Conservation (phyloP, 1,139 yeast genomes). For the Geotrichum australiense region DNA sequence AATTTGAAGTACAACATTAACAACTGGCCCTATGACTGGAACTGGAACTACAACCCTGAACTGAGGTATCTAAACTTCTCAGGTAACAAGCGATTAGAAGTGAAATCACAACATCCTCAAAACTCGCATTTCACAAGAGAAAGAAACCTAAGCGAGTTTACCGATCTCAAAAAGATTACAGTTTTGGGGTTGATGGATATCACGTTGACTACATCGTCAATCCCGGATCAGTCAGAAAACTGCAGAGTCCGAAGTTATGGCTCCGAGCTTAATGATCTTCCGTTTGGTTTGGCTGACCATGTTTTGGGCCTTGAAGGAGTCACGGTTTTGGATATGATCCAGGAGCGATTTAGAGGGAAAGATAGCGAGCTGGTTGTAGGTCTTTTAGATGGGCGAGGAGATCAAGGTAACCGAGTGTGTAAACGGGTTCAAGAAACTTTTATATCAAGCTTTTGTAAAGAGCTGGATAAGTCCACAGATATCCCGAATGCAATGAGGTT, state of each 20-base stretch:
- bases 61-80: slow-evolving; percentile 80
- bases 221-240: slow-evolving; percentile 82
- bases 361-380: slow-evolving; percentile 68
- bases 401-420: slow-evolving; percentile 55
- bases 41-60: slow-evolving; percentile 82
- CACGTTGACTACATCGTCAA: slow-evolving; percentile 71
- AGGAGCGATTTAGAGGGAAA: slow-evolving; percentile 82
- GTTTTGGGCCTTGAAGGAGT: slow-evolving; percentile 65
- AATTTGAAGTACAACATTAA: slow-evolving; percentile 85
- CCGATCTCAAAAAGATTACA: slow-evolving; percentile 61
- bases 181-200: slow-evolving; percentile 91
- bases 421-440: slow-evolving; percentile 67
- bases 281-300: slow-evolving; percentile 88
- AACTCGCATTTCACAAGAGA: slow-evolving; percentile 24
- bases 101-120: slow-evolving; percentile 53
- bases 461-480: slow-evolving; percentile 49
- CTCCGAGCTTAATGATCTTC: slow-evolving; percentile 68
- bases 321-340: slow-evolving; percentile 74
- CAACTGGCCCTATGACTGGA: slow-evolving; percentile 96
- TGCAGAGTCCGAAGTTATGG: slow-evolving; percentile 89
- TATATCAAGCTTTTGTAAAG: slow-evolving; percentile 56
- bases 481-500: slow-evolving; percentile 64
- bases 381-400: slow-evolving; percentile 78
- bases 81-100: slow-evolving; percentile 87
- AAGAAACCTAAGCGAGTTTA: slow-evolving; percentile 63